These are phyloP conservation scores for Cytospora mali DNA, from an alignment of 2,329 filamentous ascomycete species.

Conservation along the genomic window DNA sequence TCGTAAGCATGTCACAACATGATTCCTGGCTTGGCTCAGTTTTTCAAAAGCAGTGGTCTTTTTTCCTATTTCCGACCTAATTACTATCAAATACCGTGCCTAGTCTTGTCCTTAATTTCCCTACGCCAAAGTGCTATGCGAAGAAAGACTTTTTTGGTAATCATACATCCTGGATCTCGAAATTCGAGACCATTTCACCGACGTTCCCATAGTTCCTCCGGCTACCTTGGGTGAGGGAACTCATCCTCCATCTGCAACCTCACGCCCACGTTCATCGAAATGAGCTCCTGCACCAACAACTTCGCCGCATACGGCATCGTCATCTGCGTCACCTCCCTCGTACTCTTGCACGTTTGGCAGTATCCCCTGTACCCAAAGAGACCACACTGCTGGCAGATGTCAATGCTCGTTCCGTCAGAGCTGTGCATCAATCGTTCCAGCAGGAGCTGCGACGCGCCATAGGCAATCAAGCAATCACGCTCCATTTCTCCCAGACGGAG, in stretches of 20 bases:
- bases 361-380: constrained; percentile 95
- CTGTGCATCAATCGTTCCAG: constrained; percentile 94
- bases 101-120: neutral
- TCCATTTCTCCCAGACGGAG: constrained; percentile 98
- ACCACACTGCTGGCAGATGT: constrained; percentile 92
- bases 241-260: constrained; percentile 89
- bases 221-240: constrained; percentile 68
- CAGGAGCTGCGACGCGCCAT: constrained; percentile 89
- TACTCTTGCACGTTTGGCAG: constrained; percentile 90
- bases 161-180: neutral
- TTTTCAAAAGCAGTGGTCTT: neutral
- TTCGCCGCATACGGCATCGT: constrained; percentile 98
- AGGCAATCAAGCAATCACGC: constrained; percentile 95
- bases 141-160: constrained; percentile 1
- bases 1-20: neutral
- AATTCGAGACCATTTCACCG: neutral
- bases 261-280: constrained; percentile 99
- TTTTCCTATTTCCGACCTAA: neutral
- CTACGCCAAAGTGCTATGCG: constrained; percentile 21
- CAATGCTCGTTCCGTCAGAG: constrained; percentile 86
- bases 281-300: constrained; percentile 90
- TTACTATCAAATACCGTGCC: constrained; percentile 6
- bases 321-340: constrained; percentile 84
- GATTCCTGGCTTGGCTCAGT: neutral
- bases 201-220: too few species aligned